Percentiles rank a stretch among this genome's conserved stretches.
Evolutionary conservation across 2,329 filamentous ascomycete genomes (phyloP).

Genomic region (Myotisia sp.): DNA sequence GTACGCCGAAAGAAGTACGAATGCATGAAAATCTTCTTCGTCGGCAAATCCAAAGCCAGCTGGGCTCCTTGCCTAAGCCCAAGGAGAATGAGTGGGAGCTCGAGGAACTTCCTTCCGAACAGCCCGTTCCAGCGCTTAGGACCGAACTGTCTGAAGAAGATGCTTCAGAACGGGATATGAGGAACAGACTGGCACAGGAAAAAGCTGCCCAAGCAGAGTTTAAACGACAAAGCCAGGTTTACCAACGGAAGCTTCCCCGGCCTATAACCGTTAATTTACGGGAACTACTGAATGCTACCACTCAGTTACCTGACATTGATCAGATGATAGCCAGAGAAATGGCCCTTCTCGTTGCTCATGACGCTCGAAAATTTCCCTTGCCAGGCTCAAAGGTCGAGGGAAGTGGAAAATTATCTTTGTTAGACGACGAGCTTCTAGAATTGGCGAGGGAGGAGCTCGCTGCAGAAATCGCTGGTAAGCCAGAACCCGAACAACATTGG

Average conservation of each 20-base stretch:
- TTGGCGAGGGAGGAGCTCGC: slow-evolving; percentile 65
- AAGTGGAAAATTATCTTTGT: slow-evolving; percentile 42
- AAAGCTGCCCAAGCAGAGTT: slow-evolving; percentile 57
- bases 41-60: slow-evolving; percentile 45
- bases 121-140: slow-evolving; percentile 42
- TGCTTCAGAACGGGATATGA: slow-evolving; percentile 59
- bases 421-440: slow-evolving; percentile 59
- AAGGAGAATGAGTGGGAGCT: slow-evolving; percentile 92
- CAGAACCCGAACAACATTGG: slow-evolving; percentile 37
- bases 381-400: slow-evolving; percentile 52
- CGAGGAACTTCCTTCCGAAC: slow-evolving; percentile 68
- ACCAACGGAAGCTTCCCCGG: slow-evolving; percentile 69
- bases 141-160: slow-evolving; percentile 49
- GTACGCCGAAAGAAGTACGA: slow-evolving; percentile 63
- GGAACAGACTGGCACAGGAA: slow-evolving; percentile 48
- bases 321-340: slow-evolving; percentile 63
- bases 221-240: slow-evolving; percentile 74
- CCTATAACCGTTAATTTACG: slow-evolving; percentile 59
- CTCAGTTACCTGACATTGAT: slow-evolving; percentile 47
- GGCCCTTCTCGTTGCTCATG: slow-evolving; percentile 65
- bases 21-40: slow-evolving; percentile 55
- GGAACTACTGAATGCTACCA: slow-evolving; percentile 50
- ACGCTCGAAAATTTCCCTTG: slow-evolving; percentile 62
- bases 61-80: slow-evolving; percentile 78
- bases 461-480: slow-evolving; percentile 47